These are phyloP conservation scores for Solanum chmielewskii DNA, from an alignment of 257 asterid genomes.

Conservation along the genomic window DNA sequence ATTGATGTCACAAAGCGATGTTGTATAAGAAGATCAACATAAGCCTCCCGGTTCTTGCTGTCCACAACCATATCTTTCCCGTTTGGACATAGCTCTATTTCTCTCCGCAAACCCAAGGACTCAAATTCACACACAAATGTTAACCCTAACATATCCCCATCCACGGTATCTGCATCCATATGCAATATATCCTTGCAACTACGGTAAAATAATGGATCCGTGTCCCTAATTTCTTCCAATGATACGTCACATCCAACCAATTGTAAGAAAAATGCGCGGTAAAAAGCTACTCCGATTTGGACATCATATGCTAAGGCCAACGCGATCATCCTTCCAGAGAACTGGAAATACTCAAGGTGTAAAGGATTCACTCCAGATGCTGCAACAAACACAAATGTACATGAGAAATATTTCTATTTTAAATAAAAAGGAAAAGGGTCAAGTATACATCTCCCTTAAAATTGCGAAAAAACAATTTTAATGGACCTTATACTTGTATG, in stretches of 20 bases:
- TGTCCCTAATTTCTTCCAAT: constrained; percentile 62
- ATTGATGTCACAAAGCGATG: constrained; percentile 53
- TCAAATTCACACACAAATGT: constrained; percentile 66
- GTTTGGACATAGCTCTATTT: constrained; percentile 51
- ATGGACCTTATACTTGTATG: no score
- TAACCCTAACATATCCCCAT: constrained; percentile 66
- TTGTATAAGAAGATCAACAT: constrained; percentile 58
- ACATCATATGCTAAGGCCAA: constrained; percentile 77
- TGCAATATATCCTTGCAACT: constrained; percentile 63
- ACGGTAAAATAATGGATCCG: constrained; percentile 61
- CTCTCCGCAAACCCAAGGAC: constrained; percentile 63
- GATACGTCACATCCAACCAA: constrained; percentile 48
- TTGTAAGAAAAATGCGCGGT: constrained; percentile 54
- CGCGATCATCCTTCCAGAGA: constrained; percentile 79
- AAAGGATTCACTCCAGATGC: constrained; percentile 77
- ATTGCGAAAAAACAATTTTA: no score
- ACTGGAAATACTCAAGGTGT: constrained; percentile 69
- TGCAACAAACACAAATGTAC: constrained; percentile 35
- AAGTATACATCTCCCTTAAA: not conserved
- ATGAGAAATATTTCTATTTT: not conserved
- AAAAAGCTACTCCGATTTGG: constrained; percentile 69
- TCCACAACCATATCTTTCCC: constrained; percentile 48
- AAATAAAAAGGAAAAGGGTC: not conserved
- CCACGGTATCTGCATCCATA: constrained; percentile 46
- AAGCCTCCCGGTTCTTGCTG: constrained; percentile 56